Conservation (phyloP, 2,329 filamentous ascomycete genomes). For the Chaetomium sp. region DNA sequence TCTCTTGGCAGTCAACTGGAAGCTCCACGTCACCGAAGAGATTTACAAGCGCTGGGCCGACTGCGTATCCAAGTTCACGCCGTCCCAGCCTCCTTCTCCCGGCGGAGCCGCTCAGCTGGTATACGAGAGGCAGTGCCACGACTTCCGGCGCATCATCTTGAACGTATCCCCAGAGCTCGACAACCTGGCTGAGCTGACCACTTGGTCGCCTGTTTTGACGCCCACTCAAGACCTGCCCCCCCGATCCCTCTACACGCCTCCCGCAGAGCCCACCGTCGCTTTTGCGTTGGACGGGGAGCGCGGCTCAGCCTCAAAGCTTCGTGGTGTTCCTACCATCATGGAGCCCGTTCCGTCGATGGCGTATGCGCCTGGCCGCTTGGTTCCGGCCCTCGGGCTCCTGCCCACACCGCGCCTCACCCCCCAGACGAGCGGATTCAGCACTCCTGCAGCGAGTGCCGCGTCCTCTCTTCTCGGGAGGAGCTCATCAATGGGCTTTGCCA, state of each 20-base stretch:
- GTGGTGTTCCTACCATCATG: conserved; percentile 49
- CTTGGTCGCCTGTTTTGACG: conserved; percentile 39
- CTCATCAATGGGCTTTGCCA: conserved; percentile 62
- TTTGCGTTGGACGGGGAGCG: conserved; percentile 45
- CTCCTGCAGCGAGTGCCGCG: conserved; percentile 61
- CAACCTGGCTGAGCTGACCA: conserved; percentile 58
- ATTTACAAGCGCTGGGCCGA: conserved; percentile 93
- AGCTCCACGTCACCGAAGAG: conserved; percentile 86
- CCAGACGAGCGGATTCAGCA: conserved; percentile 57
- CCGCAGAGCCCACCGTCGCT: conserved; percentile 42
- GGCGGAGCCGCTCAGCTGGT: conserved; percentile 47
- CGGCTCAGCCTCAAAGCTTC: conserved; percentile 47
- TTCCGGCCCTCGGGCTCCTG: conserved; percentile 57
- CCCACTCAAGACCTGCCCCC: conserved; percentile 45
- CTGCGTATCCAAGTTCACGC: conserved; percentile 82
- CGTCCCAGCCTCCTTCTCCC: conserved; percentile 60
- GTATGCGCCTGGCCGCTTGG: conserved; percentile 51
- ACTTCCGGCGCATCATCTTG: conserved; percentile 63
- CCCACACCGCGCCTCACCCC: conserved; percentile 63
- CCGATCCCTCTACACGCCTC: conserved; percentile 49
- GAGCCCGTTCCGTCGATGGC: conserved; percentile 51
- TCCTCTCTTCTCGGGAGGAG: conserved; percentile 53
- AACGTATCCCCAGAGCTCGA: conserved; percentile 59
- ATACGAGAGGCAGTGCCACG: conserved; percentile 51
- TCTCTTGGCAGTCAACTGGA: conserved; percentile 87